Percentiles rank a stretch among this genome's conserved stretches.
phyloP scores from a whole-genome alignment of 306 rosid species.

The Pyrus pyrifolia region DNA sequence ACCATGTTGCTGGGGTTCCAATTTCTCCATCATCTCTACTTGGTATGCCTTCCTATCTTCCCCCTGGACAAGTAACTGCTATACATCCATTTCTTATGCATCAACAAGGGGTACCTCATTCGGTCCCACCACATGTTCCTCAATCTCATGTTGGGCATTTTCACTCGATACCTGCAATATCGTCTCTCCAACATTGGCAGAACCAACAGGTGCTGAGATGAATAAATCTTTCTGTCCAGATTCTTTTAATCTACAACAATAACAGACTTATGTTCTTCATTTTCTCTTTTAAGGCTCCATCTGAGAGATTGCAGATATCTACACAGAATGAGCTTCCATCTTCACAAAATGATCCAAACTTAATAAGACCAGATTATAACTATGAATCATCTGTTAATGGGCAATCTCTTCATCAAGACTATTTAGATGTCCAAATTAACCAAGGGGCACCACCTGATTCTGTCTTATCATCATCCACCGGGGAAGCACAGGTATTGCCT shows the following conservation, averaged over 20 bases:
- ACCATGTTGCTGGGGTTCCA: constrained; percentile 57
- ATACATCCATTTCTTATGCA: constrained; percentile 86
- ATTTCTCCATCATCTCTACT: constrained; percentile 73
- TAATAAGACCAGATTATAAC: constrained; percentile 52
- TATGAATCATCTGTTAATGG: constrained; percentile 76
- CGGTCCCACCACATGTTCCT: constrained; percentile 68
- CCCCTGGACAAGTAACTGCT: constrained; percentile 78
- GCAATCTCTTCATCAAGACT: constrained; percentile 51
- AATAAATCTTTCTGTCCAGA: constrained; percentile 4
- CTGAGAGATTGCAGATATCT: constrained; percentile 57
- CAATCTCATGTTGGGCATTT: constrained; percentile 79
- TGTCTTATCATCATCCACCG: constrained; percentile 44
- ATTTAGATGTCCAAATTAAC: constrained; percentile 46
- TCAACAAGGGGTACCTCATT: constrained; percentile 75
- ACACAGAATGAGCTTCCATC: constrained; percentile 46
- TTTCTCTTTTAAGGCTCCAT: constrained; percentile 37
- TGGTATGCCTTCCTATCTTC: constrained; percentile 85
- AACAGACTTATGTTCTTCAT: background rate
- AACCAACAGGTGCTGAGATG: constrained; percentile 58
- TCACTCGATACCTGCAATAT: constrained; percentile 58
- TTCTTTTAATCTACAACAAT: background rate
- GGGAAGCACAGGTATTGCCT: constrained; percentile 55
- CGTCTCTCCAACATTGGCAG: constrained; percentile 86
- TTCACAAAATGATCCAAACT: constrained; percentile 59
- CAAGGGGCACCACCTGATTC: constrained; percentile 50